phyloP scores from a whole-genome alignment of 2,329 filamentous ascomycete species.

The Cryphonectria naterciae region DNA sequence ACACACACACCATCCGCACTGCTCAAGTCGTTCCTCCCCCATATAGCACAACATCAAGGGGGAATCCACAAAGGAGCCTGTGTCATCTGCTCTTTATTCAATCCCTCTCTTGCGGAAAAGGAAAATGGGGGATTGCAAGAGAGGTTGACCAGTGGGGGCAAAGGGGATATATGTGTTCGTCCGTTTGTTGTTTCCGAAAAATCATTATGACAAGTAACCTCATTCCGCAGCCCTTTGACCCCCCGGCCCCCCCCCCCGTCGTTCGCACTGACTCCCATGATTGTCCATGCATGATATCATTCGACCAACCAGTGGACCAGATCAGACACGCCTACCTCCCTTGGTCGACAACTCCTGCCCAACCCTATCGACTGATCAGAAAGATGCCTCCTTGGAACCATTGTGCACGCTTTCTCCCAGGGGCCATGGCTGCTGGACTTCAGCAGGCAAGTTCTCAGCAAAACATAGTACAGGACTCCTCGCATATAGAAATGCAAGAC shows the following conservation, averaged over 20 bases:
- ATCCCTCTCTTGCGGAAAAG: neutral
- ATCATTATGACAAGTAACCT: conserved; percentile 28
- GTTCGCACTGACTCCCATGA: neutral
- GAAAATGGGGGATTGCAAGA: neutral
- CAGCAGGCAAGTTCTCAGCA: neutral
- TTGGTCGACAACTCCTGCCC: neutral
- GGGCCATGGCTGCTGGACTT: neutral
- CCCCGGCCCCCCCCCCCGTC: neutral
- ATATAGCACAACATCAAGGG: neutral
- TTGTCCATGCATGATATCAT: conserved; percentile 11
- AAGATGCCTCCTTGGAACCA: neutral
- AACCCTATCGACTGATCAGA: neutral
- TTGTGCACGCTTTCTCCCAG: conserved; percentile 4
- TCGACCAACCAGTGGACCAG: neutral
- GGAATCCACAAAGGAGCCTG: neutral
- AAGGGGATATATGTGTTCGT: conserved; percentile 28
- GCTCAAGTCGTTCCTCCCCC: neutral
- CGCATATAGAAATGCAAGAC: conserved; percentile 20
- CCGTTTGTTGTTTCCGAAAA: conserved; percentile 29
- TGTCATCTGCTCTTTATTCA: conserved; percentile 10
- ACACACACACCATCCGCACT: neutral
- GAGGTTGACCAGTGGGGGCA: conserved; percentile 19
- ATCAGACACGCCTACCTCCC: neutral
- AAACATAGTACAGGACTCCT: conserved; percentile 24
- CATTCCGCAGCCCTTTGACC: neutral